Evolutionary conservation across 257 asterid genomes (phyloP).

Genomic region (Solanum tacnaense): DNA sequence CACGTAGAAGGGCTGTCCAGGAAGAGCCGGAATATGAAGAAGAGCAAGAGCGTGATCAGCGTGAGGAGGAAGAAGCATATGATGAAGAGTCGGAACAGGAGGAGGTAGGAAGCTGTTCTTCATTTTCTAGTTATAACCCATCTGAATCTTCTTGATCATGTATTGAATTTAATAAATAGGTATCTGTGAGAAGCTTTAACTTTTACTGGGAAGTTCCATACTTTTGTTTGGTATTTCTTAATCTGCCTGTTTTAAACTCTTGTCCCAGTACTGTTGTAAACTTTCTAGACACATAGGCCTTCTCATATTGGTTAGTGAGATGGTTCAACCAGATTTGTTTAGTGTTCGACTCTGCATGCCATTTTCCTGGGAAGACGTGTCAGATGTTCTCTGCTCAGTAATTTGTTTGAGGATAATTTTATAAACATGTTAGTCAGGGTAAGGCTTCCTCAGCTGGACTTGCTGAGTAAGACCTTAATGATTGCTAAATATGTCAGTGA

Average conservation of each 20-base stretch:
- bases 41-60: conserved; percentile 56
- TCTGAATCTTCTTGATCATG: not conserved
- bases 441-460: not conserved
- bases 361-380: not conserved
- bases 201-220: not conserved
- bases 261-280: not conserved
- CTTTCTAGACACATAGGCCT: not conserved
- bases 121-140: not conserved
- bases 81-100: conserved; percentile 89
- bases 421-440: not conserved
- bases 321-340: not conserved
- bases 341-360: not conserved
- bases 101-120: conserved; percentile 42
- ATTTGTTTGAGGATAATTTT: not conserved
- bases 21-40: conserved; percentile 66
- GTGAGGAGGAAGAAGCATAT: conserved; percentile 61
- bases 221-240: not conserved
- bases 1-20: conserved; percentile 39
- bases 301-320: not conserved
- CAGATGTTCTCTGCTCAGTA: not conserved
- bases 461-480: not conserved
- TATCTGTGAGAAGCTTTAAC: not conserved
- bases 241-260: not conserved
- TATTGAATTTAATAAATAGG: not conserved
- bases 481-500: not conserved